Conservation (phyloP, 352 stramenopile genomes). For the Phytophthora hybrid region DNA sequence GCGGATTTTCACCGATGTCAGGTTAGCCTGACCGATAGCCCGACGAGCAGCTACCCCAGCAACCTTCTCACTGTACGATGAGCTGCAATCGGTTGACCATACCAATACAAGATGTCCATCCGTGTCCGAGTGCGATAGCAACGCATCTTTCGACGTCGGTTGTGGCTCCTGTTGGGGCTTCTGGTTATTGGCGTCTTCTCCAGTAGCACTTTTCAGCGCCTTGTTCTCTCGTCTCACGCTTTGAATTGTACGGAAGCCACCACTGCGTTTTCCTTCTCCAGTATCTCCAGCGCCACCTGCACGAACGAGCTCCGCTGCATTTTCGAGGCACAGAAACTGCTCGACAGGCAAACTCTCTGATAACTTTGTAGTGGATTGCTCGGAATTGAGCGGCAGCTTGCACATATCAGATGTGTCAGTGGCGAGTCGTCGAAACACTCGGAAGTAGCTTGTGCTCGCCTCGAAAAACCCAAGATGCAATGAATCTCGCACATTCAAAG, state of each 20-base stretch:
- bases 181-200: conserved; percentile 29
- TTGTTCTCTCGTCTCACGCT: conserved; percentile 90
- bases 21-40: conserved; percentile 69
- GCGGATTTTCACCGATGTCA: conserved; percentile 70
- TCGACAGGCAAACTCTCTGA: conserved; percentile 55
- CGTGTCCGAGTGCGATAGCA: conserved; percentile 57
- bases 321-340: conserved; percentile 81
- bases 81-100: conserved; percentile 60
- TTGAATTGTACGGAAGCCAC: conserved; percentile 85
- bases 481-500: conserved; percentile 39
- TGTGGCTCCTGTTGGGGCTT: conserved; percentile 50
- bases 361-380: conserved; percentile 18
- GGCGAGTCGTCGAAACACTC: conserved; percentile 44
- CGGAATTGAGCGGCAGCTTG: conserved; percentile 33
- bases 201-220: conserved; percentile 54
- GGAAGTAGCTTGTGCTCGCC: conserved; percentile 83
- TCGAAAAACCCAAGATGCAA: conserved; percentile 69
- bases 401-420: conserved; percentile 12
- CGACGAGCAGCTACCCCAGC: conserved; percentile 26
- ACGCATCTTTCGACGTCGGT: conserved; percentile 63
- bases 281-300: conserved; percentile 34
- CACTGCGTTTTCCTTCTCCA: conserved; percentile 48
- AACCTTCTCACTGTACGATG: conserved; percentile 27
- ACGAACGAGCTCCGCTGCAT: conserved; percentile 61
- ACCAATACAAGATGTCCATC: conserved; percentile 76